A percentile compares a stretch with the other conserved stretches of the same genome.
These are phyloP conservation scores for Coemansia sp. DNA, from an alignment of 192 early-diverging fungal species.

Conservation along the genomic window DNA sequence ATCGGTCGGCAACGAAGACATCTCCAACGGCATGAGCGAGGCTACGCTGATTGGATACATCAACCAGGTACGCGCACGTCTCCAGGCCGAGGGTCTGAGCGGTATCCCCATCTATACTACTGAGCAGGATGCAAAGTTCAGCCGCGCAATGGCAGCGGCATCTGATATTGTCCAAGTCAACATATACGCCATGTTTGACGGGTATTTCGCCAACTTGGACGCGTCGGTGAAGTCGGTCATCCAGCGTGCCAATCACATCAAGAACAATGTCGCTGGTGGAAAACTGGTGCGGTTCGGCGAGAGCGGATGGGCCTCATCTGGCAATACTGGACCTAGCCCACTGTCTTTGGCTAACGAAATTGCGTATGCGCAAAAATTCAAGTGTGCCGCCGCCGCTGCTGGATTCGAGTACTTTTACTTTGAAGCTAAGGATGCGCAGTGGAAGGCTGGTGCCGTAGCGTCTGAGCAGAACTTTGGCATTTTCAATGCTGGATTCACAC, in stretches of 20 bases:
- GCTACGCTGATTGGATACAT: slow-evolving; percentile 46
- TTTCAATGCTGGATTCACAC: slow-evolving; percentile 20
- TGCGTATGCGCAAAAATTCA: slow-evolving; percentile 35
- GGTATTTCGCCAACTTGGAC: slow-evolving; percentile 24
- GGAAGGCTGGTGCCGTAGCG: slow-evolving; percentile 26
- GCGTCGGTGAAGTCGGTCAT: slow-evolving; percentile 45
- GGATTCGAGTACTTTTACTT: slow-evolving; percentile 54
- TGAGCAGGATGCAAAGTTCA: slow-evolving; percentile 44
- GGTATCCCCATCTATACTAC: slow-evolving; percentile 50
- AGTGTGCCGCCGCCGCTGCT: slow-evolving; percentile 30
- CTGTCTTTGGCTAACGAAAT: slow-evolving; percentile 36
- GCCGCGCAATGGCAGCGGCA: slow-evolving; percentile 24
- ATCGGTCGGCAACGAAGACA: slow-evolving; percentile 53
- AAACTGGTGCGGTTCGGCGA: slow-evolving; percentile 48
- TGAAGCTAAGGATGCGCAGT: slow-evolving; percentile 54
- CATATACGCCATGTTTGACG: slow-evolving; percentile 51
- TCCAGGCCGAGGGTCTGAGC: slow-evolving; percentile 44
- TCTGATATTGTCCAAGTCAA: slow-evolving; percentile 54
- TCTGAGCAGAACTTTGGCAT: slow-evolving; percentile 54
- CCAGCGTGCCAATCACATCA: slow-evolving; percentile 35
- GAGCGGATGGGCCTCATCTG: slow-evolving; percentile 48
- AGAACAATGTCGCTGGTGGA: slow-evolving; percentile 31
- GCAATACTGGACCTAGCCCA: slow-evolving; percentile 40
- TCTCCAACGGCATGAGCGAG: slow-evolving; percentile 46
- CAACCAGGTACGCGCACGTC: slow-evolving; percentile 41